Conservation (phyloP, 306 rosid genomes). For the Aeschynomene evenia region DNA sequence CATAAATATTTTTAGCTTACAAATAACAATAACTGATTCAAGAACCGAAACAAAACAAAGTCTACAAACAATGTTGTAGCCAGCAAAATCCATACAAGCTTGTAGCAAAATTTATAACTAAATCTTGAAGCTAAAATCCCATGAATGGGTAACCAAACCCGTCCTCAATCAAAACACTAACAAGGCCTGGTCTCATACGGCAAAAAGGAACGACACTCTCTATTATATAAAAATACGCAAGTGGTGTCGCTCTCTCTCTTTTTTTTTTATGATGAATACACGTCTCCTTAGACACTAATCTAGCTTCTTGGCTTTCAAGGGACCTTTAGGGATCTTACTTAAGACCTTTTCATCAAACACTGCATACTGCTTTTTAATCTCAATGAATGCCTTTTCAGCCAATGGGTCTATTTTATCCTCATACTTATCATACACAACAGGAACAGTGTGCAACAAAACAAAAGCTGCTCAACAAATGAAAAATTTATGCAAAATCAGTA, state of each 20-base stretch:
- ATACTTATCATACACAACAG: conserved; percentile 72
- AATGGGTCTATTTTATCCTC: conserved; percentile 67
- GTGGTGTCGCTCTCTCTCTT: conserved; percentile 11
- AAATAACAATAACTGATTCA: conserved; percentile 1
- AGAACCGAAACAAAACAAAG: conserved; percentile 11
- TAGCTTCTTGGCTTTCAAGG: conserved; percentile 60
- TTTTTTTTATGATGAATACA: not conserved
- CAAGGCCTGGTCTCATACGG: conserved; percentile 14
- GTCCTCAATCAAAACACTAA: conserved; percentile 36
- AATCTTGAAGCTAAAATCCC: conserved; percentile 27
- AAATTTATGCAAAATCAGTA: not conserved
- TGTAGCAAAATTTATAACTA: conserved; percentile 32
- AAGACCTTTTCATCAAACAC: conserved; percentile 74
- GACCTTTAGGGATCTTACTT: conserved; percentile 59
- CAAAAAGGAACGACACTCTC: conserved; percentile 25
- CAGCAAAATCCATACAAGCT: conserved; percentile 33
- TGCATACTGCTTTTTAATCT: conserved; percentile 68
- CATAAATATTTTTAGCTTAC: conserved; percentile 15
- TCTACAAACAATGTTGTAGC: conserved; percentile 24
- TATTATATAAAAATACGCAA: not conserved
- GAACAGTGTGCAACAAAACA: conserved; percentile 70
- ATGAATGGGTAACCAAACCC: conserved; percentile 17
- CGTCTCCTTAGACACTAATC: conserved; percentile 42
- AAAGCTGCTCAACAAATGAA: conserved; percentile 54
- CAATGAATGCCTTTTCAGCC: conserved; percentile 60